Evolutionary conservation across 352 stramenopile species (phyloP).

Genomic region (Globisporangium echinulatum): DNA sequence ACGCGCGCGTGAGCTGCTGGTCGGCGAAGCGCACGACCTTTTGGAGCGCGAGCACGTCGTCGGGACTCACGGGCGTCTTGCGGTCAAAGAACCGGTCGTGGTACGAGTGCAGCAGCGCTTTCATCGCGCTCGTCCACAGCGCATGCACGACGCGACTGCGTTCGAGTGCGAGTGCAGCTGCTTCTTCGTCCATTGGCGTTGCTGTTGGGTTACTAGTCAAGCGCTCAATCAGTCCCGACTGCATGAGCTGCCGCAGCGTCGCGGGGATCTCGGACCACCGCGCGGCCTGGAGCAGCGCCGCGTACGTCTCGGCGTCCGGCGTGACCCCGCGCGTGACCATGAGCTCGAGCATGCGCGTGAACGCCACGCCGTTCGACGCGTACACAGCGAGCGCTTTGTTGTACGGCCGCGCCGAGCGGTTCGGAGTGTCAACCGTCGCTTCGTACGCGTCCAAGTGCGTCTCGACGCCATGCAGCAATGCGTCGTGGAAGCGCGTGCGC

Average conservation of each 20-base stretch:
- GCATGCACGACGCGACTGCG: constrained; percentile 30
- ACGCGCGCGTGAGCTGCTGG: constrained; percentile 47
- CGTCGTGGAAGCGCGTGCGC: constrained; percentile 34
- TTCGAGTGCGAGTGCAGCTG: not conserved
- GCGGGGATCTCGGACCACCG: constrained; percentile 62
- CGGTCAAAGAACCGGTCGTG: constrained; percentile 48
- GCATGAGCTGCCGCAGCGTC: constrained; percentile 48
- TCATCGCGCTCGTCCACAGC: constrained; percentile 62
- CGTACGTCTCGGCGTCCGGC: constrained; percentile 51
- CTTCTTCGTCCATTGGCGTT: constrained; percentile 1
- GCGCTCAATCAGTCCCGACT: constrained; percentile 36
- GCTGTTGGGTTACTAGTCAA: constrained; percentile 7
- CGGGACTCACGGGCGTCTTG: constrained; percentile 25
- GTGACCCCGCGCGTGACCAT: constrained; percentile 49
- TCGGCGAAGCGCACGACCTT: constrained; percentile 52
- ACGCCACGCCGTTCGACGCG: constrained; percentile 45
- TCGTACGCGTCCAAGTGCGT: constrained; percentile 48
- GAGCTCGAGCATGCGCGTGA: constrained; percentile 45
- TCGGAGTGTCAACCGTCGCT: constrained; percentile 5
- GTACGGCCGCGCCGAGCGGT: constrained; percentile 33
- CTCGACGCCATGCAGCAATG: constrained; percentile 36
- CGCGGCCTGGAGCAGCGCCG: constrained; percentile 49
- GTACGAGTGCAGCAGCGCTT: constrained; percentile 54
- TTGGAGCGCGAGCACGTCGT: constrained; percentile 41
- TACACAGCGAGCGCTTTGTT: constrained; percentile 61